A percentile compares a stretch with the other conserved stretches of the same genome.
phyloP scores from a whole-genome alignment of 805 yeast genomes.

The Zygotorulaspora chibaensis region DNA sequence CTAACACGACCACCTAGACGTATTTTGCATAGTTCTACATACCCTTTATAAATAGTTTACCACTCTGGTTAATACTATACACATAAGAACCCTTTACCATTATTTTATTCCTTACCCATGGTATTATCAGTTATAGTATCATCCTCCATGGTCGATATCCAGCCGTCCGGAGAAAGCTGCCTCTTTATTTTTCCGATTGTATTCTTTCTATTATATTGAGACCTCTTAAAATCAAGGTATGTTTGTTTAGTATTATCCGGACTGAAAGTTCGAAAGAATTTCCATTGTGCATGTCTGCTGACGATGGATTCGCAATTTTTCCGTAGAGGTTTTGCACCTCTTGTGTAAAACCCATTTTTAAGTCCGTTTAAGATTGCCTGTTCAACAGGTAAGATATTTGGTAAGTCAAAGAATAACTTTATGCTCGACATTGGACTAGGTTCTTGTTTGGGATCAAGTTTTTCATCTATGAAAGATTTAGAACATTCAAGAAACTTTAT shows the following conservation, averaged over 20 bases:
- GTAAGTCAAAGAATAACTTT: conserved; percentile 11
- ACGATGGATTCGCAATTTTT: conserved; percentile 36
- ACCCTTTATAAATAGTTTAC: neutral
- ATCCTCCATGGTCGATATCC: conserved; percentile 46
- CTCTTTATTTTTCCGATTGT: conserved; percentile 31
- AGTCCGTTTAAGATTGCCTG: conserved; percentile 53
- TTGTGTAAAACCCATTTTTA: conserved; percentile 51
- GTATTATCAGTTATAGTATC: conserved; percentile 25
- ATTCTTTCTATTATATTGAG: conserved; percentile 26
- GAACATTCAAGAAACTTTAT: conserved; percentile 14
- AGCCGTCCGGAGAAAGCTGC: conserved; percentile 37
- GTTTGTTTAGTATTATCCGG: conserved; percentile 6
- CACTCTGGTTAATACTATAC: neutral
- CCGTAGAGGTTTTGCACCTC: conserved; percentile 40
- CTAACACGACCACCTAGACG: conserved; percentile 6
- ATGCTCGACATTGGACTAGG: conserved; percentile 25
- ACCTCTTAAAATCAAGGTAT: conserved; percentile 36
- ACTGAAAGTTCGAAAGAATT: conserved; percentile 10
- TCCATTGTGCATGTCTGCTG: conserved; percentile 30
- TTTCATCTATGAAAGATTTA: conserved; percentile 19
- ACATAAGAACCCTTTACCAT: neutral
- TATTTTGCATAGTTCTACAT: neutral
- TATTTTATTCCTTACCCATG: neutral
- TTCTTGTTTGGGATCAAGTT: conserved; percentile 7
- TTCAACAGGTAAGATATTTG: conserved; percentile 9